Base-by-base conservation (phyloP, 495 filamentous ascomycete genomes). In the Hypoxylon fuscum region DNA sequence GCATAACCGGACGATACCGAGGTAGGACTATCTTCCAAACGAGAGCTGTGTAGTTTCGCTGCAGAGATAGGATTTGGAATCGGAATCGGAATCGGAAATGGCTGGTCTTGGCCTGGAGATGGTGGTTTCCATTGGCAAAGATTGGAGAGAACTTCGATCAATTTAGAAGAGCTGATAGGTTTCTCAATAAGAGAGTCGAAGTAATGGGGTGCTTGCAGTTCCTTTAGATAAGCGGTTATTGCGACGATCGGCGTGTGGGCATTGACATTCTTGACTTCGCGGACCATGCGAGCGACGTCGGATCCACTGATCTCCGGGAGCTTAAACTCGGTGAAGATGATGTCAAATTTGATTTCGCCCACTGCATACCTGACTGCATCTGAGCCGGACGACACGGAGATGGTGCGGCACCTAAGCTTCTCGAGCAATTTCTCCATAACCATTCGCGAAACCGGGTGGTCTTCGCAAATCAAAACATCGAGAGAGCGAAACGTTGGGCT, bases 391-490 rank as follows among this genome's bases (percentile, higher is more conserved):
- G 85, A 81, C 1, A 92, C 95, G 12, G 90, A 88, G 59, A 98
- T 96, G n/a, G 93, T 97, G 14, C 96, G 90, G 66, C 95, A 98
- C 29, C 90, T 88, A 31, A 98, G 82, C 76, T 96, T 98, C 74
- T 98, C 96, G 40, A 98, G 85, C 5, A 98, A 77, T 55, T 93
- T 91, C 70, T 98, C 95, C 95, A 98, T 97, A 18, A 98, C 93
- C 74, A 98, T 81, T 41, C 93, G 85, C 12, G 94, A 97, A n/a
- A 98, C 92, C 0, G 96, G 96, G 70, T 98, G 95, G 72, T 98
- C 96, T 76, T 98, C 95, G 73, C 95, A 98, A 48, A 98, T 93
- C 23, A 98, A 82, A 15, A 98, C 89, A 75, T 98, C 93, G 34
- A 98, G 75, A 43, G 95, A 91, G 17, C 96, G 87, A 75, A 97